These are phyloP conservation scores for Mucor irregularis DNA, from an alignment of 371 early-diverging fungal species.

Conservation along the genomic window DNA sequence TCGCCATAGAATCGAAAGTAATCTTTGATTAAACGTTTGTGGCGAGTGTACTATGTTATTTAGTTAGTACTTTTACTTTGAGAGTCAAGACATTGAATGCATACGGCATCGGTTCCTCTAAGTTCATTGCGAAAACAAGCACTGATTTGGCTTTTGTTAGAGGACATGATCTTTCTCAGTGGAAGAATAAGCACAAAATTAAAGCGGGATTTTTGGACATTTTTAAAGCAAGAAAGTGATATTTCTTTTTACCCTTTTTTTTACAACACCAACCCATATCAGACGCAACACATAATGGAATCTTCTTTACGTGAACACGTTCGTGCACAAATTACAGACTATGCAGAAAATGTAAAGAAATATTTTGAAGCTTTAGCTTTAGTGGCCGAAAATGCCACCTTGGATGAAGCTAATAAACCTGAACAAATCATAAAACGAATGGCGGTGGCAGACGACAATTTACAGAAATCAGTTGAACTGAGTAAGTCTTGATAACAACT, in stretches of 20 bases:
- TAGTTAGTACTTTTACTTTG: not conserved
- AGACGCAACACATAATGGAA: conserved; percentile 8
- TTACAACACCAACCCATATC: too few species aligned
- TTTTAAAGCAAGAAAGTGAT: too few species aligned
- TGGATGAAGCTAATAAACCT: conserved; percentile 20
- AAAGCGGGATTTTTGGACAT: too few species aligned
- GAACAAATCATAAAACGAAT: conserved; percentile 36
- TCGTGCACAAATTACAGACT: conserved; percentile 38
- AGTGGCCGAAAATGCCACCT: conserved; percentile 31
- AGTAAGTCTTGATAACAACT: conserved; percentile 22
- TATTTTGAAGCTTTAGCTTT: conserved; percentile 35
- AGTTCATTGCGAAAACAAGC: conserved; percentile 32
- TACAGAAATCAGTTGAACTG: conserved; percentile 43
- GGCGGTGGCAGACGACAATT: conserved; percentile 26
- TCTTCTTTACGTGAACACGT: conserved; percentile 50
- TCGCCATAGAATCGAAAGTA: conserved; percentile 45
- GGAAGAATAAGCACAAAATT: not conserved
- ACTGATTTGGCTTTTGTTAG: conserved; percentile 20
- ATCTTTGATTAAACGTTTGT: conserved; percentile 56
- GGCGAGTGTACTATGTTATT: conserved; percentile 46
- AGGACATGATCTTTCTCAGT: conserved; percentile 9
- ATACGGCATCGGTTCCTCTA: conserved; percentile 42
- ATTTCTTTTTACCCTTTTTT: too few species aligned
- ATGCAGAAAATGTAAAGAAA: conserved; percentile 30
- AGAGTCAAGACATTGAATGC: conserved; percentile 3